Conservation (phyloP, 1,139 yeast genomes). For the Candida mesenterica region DNA sequence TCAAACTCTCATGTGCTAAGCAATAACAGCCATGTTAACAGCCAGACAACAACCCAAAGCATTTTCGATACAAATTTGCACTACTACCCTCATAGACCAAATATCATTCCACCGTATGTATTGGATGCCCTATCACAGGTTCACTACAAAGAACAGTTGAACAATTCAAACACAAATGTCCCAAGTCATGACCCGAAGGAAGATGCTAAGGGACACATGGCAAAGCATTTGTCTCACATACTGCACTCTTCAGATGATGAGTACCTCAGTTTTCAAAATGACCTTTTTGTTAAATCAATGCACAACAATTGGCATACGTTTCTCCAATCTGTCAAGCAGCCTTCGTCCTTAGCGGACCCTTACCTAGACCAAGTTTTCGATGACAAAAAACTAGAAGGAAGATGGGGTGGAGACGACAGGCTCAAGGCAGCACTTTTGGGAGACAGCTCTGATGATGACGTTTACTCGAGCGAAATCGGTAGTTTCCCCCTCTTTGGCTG, state of each 20-base stretch:
- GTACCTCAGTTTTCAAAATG: conserved; percentile 36
- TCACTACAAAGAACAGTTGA: conserved; percentile 38
- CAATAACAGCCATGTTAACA: background rate
- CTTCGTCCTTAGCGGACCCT: conserved; percentile 29
- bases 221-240: background rate
- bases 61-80: conserved; percentile 23
- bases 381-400: conserved; percentile 29
- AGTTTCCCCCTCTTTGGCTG: conserved; percentile 8
- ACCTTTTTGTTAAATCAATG: conserved; percentile 38
- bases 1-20: background rate
- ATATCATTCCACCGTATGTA: conserved; percentile 56
- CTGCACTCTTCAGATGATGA: conserved; percentile 16
- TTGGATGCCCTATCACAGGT: conserved; percentile 52
- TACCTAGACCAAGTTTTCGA: conserved; percentile 22
- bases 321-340: conserved; percentile 35
- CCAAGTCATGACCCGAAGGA: no score
- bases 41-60: background rate
- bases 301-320: conserved; percentile 41
- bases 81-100: conserved; percentile 39
- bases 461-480: conserved; percentile 16
- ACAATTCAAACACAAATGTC: conserved; percentile 30
- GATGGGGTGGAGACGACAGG: conserved; percentile 73
- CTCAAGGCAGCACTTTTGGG: conserved; percentile 55
- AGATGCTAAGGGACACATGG: no score
- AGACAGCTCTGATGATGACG: conserved; percentile 27